A percentile compares a stretch with the other conserved stretches of the same genome.
Conservation (phyloP, 257 asterid species). For the Solanum tarijense region DNA sequence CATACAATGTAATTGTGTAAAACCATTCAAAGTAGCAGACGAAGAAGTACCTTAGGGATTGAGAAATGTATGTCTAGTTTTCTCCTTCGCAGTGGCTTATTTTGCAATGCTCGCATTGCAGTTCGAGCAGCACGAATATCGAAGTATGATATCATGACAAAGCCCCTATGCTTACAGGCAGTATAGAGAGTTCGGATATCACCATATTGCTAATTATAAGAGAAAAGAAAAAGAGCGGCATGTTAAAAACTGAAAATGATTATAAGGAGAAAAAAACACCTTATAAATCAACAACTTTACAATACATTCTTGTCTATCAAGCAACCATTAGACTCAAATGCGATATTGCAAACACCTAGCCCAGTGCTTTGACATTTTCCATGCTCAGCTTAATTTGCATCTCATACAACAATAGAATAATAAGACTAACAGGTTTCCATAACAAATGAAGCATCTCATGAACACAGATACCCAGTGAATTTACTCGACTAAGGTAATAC, state of each 20-base stretch:
- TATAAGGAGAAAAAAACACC: not conserved
- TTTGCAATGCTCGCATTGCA: constrained; percentile 56
- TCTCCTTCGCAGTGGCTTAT: constrained; percentile 52
- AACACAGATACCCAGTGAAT: not conserved
- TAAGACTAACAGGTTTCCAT: not conserved
- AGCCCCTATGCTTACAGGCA: constrained; percentile 70
- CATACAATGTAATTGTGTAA: not conserved
- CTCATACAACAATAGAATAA: not conserved
- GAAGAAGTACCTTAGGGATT: constrained; percentile 46
- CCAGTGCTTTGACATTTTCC: not conserved
- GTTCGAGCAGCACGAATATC: constrained; percentile 70
- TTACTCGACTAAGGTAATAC: not conserved
- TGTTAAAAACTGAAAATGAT: not conserved
- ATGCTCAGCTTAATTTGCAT: not conserved
- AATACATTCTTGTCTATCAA: not conserved
- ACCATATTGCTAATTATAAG: constrained; percentile 45
- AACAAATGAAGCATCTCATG: not conserved
- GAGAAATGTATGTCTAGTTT: constrained; percentile 75
- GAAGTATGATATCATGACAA: constrained; percentile 71
- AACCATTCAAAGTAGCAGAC: not conserved
- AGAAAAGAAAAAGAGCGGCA: not conserved
- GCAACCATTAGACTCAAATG: not conserved
- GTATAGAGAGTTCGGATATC: constrained; percentile 63
- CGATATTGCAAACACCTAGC: not conserved
- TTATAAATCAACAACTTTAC: not conserved